Evolutionary conservation across 2,329 filamentous ascomycete genomes (phyloP).

Genomic region (Curvularia sp.): DNA sequence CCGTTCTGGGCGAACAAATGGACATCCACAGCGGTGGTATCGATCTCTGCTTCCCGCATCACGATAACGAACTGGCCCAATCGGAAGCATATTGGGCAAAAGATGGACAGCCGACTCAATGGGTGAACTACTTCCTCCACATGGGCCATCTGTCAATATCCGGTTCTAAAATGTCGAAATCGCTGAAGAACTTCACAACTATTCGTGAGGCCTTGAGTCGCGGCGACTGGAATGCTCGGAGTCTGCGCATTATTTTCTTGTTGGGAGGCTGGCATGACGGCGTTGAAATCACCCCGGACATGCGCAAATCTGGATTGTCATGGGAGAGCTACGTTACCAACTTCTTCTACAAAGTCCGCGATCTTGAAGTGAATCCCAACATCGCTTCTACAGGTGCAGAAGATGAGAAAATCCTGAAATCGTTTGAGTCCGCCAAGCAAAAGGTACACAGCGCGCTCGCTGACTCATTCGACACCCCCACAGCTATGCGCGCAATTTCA

Average conservation of each 20-base stretch:
- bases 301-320: slow-evolving; percentile 73
- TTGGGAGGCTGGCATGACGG: slow-evolving; percentile 90
- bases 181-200: slow-evolving; percentile 93
- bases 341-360: slow-evolving; percentile 67
- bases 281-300: slow-evolving; percentile 86
- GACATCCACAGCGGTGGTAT: slow-evolving; percentile 94
- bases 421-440: slow-evolving; percentile 62
- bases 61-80: slow-evolving; percentile 84
- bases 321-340: slow-evolving; percentile 84
- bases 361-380: slow-evolving; percentile 52
- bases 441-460: slow-evolving; percentile 71
- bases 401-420: slow-evolving; percentile 54
- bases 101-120: slow-evolving; percentile 61
- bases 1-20: slow-evolving; percentile 82
- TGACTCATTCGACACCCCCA: slow-evolving; percentile 88
- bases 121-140: slow-evolving; percentile 96
- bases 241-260: slow-evolving; percentile 84
- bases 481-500: slow-evolving; percentile 78
- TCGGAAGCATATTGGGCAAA: slow-evolving; percentile 79
- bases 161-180: slow-evolving; percentile 95
- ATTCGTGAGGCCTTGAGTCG: slow-evolving; percentile 79
- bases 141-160: slow-evolving; percentile 92
- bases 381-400: slow-evolving; percentile 38
- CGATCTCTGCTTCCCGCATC: slow-evolving; percentile 84
- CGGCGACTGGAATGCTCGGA: slow-evolving; percentile 76